Evolutionary conservation across 495 filamentous ascomycete species (phyloP).

Genomic region (Pseudoneurospora amorphoporcata): DNA sequence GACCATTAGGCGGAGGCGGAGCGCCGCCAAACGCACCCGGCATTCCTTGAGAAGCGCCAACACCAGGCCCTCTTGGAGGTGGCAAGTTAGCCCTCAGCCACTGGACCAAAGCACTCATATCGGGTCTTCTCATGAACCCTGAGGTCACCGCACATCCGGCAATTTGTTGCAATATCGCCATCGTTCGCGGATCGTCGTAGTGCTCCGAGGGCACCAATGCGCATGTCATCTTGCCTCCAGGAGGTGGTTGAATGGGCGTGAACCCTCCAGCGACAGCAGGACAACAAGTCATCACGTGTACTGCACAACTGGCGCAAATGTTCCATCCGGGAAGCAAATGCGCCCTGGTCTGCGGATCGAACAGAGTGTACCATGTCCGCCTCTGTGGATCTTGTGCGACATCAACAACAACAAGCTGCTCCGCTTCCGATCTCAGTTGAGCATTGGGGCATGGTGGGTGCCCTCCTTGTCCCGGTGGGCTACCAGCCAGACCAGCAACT

Average conservation of each 20-base stretch:
- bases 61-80: background rate
- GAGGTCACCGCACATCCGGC: background rate
- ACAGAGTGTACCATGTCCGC: slow-evolving; percentile 3
- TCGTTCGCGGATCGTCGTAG: slow-evolving; percentile 6
- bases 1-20: background rate
- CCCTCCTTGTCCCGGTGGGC: background rate
- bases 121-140: background rate
- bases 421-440: background rate
- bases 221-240: background rate
- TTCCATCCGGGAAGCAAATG: slow-evolving; percentile 3
- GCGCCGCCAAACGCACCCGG: background rate
- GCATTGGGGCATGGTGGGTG: background rate
- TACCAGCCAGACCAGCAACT: background rate
- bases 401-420: background rate
- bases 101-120: background rate
- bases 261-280: background rate
- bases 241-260: background rate
- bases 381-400: background rate
- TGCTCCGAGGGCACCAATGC: slow-evolving; percentile 3
- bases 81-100: slow-evolving; percentile 4
- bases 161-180: background rate
- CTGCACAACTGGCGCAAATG: slow-evolving; percentile 2
- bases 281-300: slow-evolving; percentile 4
- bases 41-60: background rate
- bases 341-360: background rate